Percentiles rank a stretch among this genome's conserved stretches.
phyloP scores from a whole-genome alignment of 2,329 filamentous ascomycete species.

The Aurifilum marmelostoma region DNA sequence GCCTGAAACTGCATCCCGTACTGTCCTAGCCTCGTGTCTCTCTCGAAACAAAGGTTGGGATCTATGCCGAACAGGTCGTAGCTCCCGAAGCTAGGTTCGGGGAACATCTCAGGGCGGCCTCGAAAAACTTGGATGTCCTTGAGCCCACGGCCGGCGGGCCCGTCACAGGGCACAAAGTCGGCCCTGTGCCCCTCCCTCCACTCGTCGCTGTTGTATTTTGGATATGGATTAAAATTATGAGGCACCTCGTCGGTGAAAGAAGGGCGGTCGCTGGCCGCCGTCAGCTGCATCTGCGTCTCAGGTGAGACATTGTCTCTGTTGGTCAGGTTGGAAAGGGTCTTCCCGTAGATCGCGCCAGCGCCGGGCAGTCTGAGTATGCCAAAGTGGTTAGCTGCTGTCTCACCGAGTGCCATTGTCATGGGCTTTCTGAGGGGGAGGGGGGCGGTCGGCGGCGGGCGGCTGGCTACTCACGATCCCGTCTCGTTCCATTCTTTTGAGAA shows the following conservation, averaged over 20 bases:
- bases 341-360: slow-evolving; percentile 60
- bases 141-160: slow-evolving; percentile 61
- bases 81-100: slow-evolving; percentile 64
- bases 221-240: slow-evolving; percentile 70
- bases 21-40: slow-evolving; percentile 69
- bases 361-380: slow-evolving; percentile 43
- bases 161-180: slow-evolving; percentile 65
- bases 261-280: slow-evolving; percentile 28
- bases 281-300: slow-evolving; percentile 39
- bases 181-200: slow-evolving; percentile 64
- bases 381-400: slow-evolving; percentile 33
- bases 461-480: slow-evolving; percentile 40
- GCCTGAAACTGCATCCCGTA: slow-evolving; percentile 60
- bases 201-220: slow-evolving; percentile 64
- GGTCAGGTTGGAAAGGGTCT: slow-evolving; percentile 53
- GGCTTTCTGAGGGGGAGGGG: neutral
- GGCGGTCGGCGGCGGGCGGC: neutral
- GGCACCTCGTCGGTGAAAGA: slow-evolving; percentile 50
- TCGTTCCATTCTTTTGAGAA: slow-evolving; percentile 47
- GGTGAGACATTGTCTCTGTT: slow-evolving; percentile 40
- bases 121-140: slow-evolving; percentile 69
- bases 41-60: slow-evolving; percentile 66
- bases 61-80: slow-evolving; percentile 64
- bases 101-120: slow-evolving; percentile 61
- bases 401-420: slow-evolving; percentile 22